These are phyloP conservation scores for Amaranthus hypochondriacus DNA, from an alignment of 148 eudicot species.

Conservation along the genomic window DNA sequence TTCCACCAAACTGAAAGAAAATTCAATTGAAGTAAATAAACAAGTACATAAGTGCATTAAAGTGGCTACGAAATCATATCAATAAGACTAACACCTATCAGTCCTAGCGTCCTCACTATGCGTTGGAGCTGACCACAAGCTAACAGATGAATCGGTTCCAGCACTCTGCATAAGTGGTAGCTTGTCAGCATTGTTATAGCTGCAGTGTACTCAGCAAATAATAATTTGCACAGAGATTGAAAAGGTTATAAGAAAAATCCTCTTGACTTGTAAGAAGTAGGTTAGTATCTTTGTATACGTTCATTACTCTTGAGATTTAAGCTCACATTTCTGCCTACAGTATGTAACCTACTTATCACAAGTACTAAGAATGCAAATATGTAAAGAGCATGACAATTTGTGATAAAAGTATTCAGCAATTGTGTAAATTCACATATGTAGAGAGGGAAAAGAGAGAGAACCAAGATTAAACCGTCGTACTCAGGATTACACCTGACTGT, in stretches of 20 bases:
- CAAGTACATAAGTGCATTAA: background rate
- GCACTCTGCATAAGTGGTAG: slow-evolving; percentile 57
- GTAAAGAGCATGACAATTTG: background rate
- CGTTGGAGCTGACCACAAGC: slow-evolving; percentile 72
- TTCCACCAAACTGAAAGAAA: slow-evolving; percentile 43
- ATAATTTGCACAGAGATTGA: background rate
- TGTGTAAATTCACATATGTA: background rate
- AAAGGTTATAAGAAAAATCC: background rate
- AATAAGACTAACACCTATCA: slow-evolving; percentile 45
- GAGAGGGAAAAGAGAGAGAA: slow-evolving; percentile 47
- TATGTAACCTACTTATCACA: background rate
- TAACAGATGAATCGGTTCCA: slow-evolving; percentile 94
- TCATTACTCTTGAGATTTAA: background rate
- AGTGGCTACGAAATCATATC: background rate
- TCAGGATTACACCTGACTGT: slow-evolving; percentile 86
- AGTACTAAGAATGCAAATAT: background rate
- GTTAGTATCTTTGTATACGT: no score
- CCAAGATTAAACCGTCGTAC: slow-evolving; percentile 76
- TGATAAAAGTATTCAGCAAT: background rate
- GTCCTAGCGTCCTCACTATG: slow-evolving; percentile 35
- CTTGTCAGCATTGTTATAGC: slow-evolving; percentile 5
- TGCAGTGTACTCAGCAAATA: background rate
- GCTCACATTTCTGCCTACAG: background rate
- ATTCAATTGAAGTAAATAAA: background rate
- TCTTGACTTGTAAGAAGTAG: background rate